Evolutionary conservation across 768 basidiomycete genomes (phyloP).

Genomic region (Obba rivulosa): DNA sequence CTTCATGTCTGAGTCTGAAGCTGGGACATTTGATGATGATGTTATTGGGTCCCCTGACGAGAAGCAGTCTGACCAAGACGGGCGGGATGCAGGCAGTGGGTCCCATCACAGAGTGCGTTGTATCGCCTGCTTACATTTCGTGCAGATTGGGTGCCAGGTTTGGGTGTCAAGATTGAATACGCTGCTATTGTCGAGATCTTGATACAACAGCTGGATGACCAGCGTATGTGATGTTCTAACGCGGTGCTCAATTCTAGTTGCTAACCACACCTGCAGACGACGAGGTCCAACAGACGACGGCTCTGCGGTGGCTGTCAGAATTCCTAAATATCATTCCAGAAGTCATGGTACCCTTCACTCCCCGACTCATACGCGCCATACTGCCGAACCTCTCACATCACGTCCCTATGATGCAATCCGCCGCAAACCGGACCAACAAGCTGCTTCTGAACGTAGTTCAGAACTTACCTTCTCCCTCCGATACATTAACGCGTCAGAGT

Average conservation of each 20-base stretch:
- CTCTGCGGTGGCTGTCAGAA: slow-evolving; percentile 89
- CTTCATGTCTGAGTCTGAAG: slow-evolving; percentile 50
- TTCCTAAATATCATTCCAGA: slow-evolving; percentile 85
- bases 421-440: slow-evolving; percentile 83
- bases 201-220: slow-evolving; percentile 76
- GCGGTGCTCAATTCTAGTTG: not conserved
- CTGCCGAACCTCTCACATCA: slow-evolving; percentile 94
- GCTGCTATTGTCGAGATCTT: slow-evolving; percentile 91
- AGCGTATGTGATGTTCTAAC: slow-evolving; percentile 50
- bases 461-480: slow-evolving; percentile 68
- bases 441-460: slow-evolving; percentile 83
- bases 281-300: slow-evolving; percentile 91
- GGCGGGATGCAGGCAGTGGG: slow-evolving; percentile 63
- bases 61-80: slow-evolving; percentile 44
- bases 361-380: slow-evolving; percentile 87
- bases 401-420: slow-evolving; percentile 80
- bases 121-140: slow-evolving; percentile 6
- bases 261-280: slow-evolving; percentile 51
- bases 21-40: slow-evolving; percentile 16
- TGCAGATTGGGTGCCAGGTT: slow-evolving; percentile 85
- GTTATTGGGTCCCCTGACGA: slow-evolving; percentile 16
- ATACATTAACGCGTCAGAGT: slow-evolving; percentile 33
- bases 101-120: not conserved
- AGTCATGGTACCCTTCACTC: slow-evolving; percentile 92
- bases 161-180: slow-evolving; percentile 90